A percentile compares a stretch with the other conserved stretches of the same genome.
Evolutionary conservation across 305 asterid genomes (phyloP).

Genomic region (Coffea humblotiana): DNA sequence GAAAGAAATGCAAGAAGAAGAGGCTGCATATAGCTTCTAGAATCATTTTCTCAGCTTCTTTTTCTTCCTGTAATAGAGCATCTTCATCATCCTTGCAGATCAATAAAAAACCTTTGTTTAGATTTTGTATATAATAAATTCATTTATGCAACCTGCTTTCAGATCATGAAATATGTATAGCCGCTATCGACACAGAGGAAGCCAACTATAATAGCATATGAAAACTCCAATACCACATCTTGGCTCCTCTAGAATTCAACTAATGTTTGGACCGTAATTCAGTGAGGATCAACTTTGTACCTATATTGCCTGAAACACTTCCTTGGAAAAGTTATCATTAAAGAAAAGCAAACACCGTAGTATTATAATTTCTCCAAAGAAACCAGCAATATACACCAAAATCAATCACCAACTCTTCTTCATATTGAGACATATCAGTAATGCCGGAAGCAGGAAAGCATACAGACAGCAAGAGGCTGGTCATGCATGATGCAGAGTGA

Average conservation of each 20-base stretch:
- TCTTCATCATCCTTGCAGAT: conserved; percentile 80
- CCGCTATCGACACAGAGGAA: not conserved
- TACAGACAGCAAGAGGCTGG: not conserved
- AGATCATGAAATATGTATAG: not conserved
- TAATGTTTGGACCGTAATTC: not conserved
- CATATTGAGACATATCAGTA: not conserved
- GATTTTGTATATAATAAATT: not conserved
- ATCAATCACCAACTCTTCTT: not conserved
- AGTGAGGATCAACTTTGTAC: not conserved
- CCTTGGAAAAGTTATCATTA: not conserved
- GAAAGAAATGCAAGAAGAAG: conserved; percentile 98
- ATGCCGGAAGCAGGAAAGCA: not conserved
- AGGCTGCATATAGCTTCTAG: conserved; percentile 98
- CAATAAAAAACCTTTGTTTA: not conserved
- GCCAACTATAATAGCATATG: not conserved
- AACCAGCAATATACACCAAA: not conserved
- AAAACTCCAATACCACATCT: not conserved
- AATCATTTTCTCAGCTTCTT: conserved; percentile 96
- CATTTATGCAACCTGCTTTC: conserved; percentile 8
- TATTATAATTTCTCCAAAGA: not conserved
- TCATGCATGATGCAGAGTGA: not conserved
- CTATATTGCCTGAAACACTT: not conserved
- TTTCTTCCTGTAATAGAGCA: conserved; percentile 78
- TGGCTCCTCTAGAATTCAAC: not conserved
- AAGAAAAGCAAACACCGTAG: not conserved